Evolutionary conservation across 306 rosid species (phyloP), one percentile per base, ranked within the genome.

Genomic region (Morella rubra): DNA sequence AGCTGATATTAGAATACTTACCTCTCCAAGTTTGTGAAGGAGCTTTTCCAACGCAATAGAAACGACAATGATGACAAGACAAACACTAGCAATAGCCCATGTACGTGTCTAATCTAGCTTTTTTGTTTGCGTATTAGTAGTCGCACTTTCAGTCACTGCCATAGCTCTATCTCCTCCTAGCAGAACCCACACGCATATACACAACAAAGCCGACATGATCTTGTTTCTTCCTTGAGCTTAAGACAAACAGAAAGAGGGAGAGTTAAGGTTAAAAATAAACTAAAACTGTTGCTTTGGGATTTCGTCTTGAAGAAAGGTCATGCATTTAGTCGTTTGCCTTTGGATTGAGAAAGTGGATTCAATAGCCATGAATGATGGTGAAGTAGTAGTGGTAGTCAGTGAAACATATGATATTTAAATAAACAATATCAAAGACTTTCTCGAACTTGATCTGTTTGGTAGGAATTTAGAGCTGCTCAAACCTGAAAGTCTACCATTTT

Each of bases 21-120:
- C 99, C 81, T 76, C 79, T 88, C 98, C 99, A 32, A 84, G 71
- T 90, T 66, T 91, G n/a, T n/a, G n/a, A n/a, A n/a, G n/a, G n/a
- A n/a, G n/a, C n/a, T n/a, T n/a, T n/a, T n/a, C n/a, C n/a, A 96
- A 54, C 8, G 41, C 51, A 1, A 92, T 44, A 56, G 99, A 96
- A 46, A 96, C 61, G 75, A 96, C 59, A 77, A 96, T 91, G 76
- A 96, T 89, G 41, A 88, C 77, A 67, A 97, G 86, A 76, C 93
- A 96, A 18, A 96, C 97, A 73, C 86, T 86, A 16, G 97, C 92
- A 54, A 96, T 93, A 50, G 99, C 97, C 98, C 99, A 92, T 0
- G 99, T 92, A 11, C 98, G 97, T 49, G 99, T 96, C 80, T 81
- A 84, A 82, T 91, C 90, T 40, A 96, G 97, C 14, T 88, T 75